These are phyloP conservation scores for Solanum corneliomulleri DNA, from an alignment of 257 asterid species.

Conservation along the genomic window DNA sequence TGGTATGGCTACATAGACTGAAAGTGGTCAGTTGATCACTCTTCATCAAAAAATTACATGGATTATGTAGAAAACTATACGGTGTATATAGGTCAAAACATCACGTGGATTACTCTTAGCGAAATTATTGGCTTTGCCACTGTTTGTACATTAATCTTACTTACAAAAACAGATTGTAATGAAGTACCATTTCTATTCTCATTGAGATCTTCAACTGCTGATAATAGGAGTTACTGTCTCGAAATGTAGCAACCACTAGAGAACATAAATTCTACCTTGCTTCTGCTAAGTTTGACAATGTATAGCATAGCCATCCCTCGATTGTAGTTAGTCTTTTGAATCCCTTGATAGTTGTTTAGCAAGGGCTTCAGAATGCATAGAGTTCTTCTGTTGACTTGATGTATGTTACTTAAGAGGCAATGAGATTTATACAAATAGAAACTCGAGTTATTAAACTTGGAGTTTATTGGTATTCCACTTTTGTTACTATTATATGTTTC, in stretches of 20 bases:
- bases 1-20: not conserved
- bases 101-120: not conserved
- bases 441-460: too few relatives aligned
- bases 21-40: not conserved
- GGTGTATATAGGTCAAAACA: not conserved
- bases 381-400: not conserved
- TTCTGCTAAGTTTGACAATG: not conserved
- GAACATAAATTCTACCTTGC: not conserved
- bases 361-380: not conserved
- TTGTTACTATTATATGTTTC: too few relatives aligned
- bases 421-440: not conserved
- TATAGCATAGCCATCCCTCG: not conserved
- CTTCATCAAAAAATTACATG: too few relatives aligned
- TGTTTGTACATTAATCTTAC: not conserved
- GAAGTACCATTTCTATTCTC: too few relatives aligned
- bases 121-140: not conserved
- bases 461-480: too few relatives aligned
- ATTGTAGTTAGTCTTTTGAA: not conserved
- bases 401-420: not conserved
- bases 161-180: too few relatives aligned
- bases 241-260: not conserved
- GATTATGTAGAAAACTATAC: too few relatives aligned
- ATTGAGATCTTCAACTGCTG: too few relatives aligned
- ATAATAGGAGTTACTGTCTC: not conserved
- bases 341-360: not conserved